Conservation (phyloP, 345 rosid species). For the Populus ilicifolia region DNA sequence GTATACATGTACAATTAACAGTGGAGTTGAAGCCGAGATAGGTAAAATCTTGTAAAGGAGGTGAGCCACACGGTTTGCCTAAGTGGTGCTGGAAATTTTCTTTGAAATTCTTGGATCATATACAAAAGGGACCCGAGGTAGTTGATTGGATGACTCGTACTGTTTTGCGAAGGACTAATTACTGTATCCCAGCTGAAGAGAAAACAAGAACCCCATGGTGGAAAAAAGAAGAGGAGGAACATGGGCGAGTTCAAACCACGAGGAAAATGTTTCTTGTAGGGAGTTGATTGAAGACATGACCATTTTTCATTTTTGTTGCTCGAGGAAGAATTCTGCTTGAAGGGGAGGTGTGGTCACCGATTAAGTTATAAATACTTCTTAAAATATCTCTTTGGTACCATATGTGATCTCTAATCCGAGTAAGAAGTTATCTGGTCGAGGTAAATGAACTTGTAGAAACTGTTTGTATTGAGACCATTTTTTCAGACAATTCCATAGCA, state of each 20-base stretch:
- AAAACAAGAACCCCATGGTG: neutral
- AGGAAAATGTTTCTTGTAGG: neutral
- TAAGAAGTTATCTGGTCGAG: neutral
- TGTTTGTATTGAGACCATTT: conserved; percentile 1
- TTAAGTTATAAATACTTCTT: neutral
- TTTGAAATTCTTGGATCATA: neutral
- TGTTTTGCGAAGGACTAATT: neutral
- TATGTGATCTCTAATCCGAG: neutral
- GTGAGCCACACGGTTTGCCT: neutral
- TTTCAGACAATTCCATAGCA: conserved; percentile 9
- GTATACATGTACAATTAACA: no score
- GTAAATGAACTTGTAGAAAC: no score
- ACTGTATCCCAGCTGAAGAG: neutral
- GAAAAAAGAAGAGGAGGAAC: neutral
- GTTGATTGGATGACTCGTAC: neutral
- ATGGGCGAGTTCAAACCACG: neutral
- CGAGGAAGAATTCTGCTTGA: neutral
- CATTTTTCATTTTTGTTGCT: no score
- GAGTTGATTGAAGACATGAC: neutral
- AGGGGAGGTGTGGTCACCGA: neutral
- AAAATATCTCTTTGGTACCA: conserved; percentile 29
- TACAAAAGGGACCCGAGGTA: neutral
- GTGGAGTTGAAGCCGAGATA: no score
- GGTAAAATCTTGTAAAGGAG: no score
- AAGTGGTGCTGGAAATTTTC: neutral